Evolutionary conservation across 495 filamentous ascomycete genomes (phyloP), one percentile per base, ranked within the genome.

Genomic region (Penicillium malachiteum): DNA sequence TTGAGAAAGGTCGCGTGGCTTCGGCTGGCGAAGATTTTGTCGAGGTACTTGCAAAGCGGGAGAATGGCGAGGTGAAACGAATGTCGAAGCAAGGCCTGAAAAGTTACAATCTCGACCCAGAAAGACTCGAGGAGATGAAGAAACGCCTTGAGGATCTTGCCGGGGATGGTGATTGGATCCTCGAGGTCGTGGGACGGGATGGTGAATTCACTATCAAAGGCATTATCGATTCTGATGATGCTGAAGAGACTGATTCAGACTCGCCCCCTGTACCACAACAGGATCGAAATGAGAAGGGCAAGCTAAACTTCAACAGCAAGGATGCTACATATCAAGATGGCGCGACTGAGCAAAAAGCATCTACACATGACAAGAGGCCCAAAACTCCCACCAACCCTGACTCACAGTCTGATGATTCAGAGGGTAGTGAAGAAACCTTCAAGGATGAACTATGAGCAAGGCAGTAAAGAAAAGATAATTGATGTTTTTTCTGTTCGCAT

Each of bases 21-120:
- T 71, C 70, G 5, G 58, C 65, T 14, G 60, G 72, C 14, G 71
- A 78, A 21, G 72, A 70, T 45, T 73, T 68, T 4, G 67, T 81
- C 13, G 81, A 87, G 43, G 75, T 81, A 21, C 73, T 83, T 38
- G 71, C 79, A 16, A 78, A 82, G 70, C 69, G 71, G 33, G 77
- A 84, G 39, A 83, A 83, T n/a, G 83, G 81, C 37, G 72, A 81
- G 61, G 63, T 84, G 38, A 60, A 79, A 30, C 67, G 71, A 39
- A 58, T 87, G 52, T 77, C 74, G 8, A 78, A 81, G 38, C 81
- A 87, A 38, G 83, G 87, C 35, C 64, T 96, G 45, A 81, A 83
- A 63, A 84, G 87, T 60, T 71, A 89, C 55, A 82, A 87, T 17
- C 71, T 96, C n/a, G 83, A 87, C 56, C 81, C 82, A 7, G 78